Evolutionary conservation across 129 eudicot species (phyloP).

Genomic region (Artemisia tridentata): DNA sequence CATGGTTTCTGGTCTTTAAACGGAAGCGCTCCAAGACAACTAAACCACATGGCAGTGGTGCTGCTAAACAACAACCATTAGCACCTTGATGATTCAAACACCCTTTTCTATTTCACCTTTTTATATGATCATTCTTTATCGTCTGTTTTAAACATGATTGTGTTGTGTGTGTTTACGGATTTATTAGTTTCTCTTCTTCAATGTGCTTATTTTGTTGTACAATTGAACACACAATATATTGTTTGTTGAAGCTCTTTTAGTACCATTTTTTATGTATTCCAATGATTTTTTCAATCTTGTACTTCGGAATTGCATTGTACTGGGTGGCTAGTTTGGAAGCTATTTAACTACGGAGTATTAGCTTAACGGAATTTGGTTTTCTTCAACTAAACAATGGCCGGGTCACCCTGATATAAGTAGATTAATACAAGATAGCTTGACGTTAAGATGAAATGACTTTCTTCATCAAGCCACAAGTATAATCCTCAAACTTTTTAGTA

Average conservation of each 20-base stretch:
- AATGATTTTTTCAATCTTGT: no score
- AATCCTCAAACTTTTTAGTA: no score
- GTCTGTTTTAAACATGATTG: background rate
- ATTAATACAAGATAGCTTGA: no score
- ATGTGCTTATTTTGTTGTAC: constrained; percentile 24
- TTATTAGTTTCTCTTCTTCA: background rate
- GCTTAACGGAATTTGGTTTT: background rate
- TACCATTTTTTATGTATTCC: background rate
- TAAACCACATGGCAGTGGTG: constrained; percentile 46
- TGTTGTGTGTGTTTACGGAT: background rate
- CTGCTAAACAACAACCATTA: constrained; percentile 29
- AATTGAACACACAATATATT: constrained; percentile 15
- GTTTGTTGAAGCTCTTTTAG: background rate
- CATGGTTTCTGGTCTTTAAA: constrained; percentile 62
- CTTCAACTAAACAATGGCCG: background rate
- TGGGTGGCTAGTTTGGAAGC: background rate
- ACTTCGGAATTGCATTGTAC: background rate
- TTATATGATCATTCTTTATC: background rate
- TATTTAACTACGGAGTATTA: background rate
- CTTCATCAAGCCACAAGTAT: no score
- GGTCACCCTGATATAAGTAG: no score
- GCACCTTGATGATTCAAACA: constrained; percentile 18
- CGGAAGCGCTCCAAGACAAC: constrained; percentile 48
- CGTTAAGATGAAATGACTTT: no score
- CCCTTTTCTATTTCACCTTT: background rate